Percentiles rank a stretch among this genome's conserved stretches.
Evolutionary conservation across 768 basidiomycete genomes (phyloP).

Genomic region (Lactarius vividus): DNA sequence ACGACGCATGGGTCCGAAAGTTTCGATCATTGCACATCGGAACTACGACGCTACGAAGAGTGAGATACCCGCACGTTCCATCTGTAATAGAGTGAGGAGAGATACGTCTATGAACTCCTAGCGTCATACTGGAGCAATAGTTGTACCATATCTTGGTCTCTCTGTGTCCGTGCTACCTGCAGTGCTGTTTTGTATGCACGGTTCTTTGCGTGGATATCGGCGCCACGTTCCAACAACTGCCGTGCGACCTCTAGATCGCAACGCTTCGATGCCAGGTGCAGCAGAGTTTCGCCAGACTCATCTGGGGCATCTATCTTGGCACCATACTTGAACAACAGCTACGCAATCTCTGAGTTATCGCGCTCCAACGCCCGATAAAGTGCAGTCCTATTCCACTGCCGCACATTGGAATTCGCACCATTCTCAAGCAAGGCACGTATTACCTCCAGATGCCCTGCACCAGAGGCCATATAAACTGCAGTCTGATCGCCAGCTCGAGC

Average conservation of each 20-base stretch:
- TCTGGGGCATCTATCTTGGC: background rate
- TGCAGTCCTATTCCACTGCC: background rate
- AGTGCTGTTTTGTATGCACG: background rate
- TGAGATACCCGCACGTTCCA: background rate
- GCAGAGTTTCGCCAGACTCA: background rate
- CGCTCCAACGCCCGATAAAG: background rate
- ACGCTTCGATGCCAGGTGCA: background rate
- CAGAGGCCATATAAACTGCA: too few relatives aligned
- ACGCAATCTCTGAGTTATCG: background rate
- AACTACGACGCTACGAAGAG: background rate
- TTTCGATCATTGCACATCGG: background rate
- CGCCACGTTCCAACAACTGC: background rate
- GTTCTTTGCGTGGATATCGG: background rate
- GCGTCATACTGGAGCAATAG: background rate
- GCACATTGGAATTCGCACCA: background rate
- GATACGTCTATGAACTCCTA: background rate
- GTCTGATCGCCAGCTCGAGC: too few relatives aligned
- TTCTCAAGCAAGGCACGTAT: background rate
- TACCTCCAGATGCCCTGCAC: too few relatives aligned
- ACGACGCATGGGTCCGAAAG: slow-evolving; percentile 29
- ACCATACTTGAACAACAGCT: background rate
- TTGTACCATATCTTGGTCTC: background rate
- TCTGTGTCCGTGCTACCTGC: background rate
- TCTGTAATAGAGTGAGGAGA: background rate
- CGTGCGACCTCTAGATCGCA: background rate